Base-by-base conservation (phyloP, 78 protist species). In the Dictyostelium citrinum region DNA sequence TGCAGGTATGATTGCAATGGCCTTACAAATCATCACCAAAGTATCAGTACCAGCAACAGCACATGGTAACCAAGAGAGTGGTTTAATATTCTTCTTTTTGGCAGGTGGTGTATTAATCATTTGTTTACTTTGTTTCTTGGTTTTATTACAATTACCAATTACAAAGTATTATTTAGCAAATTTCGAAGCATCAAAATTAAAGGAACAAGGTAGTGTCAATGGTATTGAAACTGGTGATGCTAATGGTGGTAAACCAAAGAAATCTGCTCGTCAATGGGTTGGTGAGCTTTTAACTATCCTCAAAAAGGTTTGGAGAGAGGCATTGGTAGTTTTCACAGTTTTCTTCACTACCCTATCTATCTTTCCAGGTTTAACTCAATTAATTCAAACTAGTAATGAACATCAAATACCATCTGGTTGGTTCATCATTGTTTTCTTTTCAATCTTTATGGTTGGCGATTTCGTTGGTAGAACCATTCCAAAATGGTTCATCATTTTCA, bases 261-360 rank as follows among this genome's bases (percentile, higher is more conserved):
- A 16, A 55, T 55, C 72, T n/a, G 72, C 72, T 1, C 33, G 20
- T 24, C 49, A 83, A 83, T 49, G 74, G 49, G 22, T 29, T 1
- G 14, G 14, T 1, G 39, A 82, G 35, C 5, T 33, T 61, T 29
- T 41, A 12, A 5, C 4, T 10, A 45, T 91, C 22, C 41, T 91
- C 17, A 41, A 20, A 7, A 91, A 91, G 43, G 84, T 91, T 6
- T 91, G 95, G 95, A 83, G 90, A 74, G 92, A 91, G n/a, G 95
- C 95, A 11, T 84, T 91, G 33, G 91, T 84, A 12, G 95, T 84
- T 14, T 91, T 91, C 67, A 70, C 81, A 1, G 84, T 91, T 14
- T 91, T 91, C 84, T 91, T 91, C 31, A 84, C 91, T 5, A 91
- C 95, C 0, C 71, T 91, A 0, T 91, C 95, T 2, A 22, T 91